Base-by-base conservation (phyloP, 164 flowering plant species). In the Cinnamomum micranthum region DNA sequence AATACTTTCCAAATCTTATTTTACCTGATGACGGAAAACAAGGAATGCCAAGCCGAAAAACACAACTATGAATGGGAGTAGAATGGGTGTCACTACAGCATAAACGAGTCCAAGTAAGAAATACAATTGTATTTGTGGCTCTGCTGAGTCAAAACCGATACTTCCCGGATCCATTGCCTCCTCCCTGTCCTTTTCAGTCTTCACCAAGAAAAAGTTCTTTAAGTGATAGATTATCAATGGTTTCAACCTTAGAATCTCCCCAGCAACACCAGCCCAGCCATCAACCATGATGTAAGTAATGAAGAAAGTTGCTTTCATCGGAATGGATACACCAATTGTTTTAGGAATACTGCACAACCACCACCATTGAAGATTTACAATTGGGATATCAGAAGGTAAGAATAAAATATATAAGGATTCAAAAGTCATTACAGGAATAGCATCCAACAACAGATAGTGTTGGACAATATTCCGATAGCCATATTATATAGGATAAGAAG, bases 111-210 rank as follows among this genome's bases (percentile, higher is more conserved):
- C 98, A 68, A 95, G 89, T 73, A 93, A 79, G 84, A 95, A 93
- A 80, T 95, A 95, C 22, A 95, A 84, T 74, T 95, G 98, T 77
- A 91, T 90, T 71, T 87, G 95, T 59, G 98, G 98, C 82, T 93
- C 97, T 7, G 89, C 85, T 1, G 88, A 80, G 82, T 86, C 84
- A 74, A 95, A 95, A 66, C 85, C 91, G 75, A 95, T 71, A 76
- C 88, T 88, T 80, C 98, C 98, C 13, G 98, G 90, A 82, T 95
- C 94, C 97, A 91, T 93, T n/a, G 98, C 97, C 55, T 89, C 86
- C 77, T 89, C 92, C 67, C 92, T 82, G 71, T 95, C 97, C 77
- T 86, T 86, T 76, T 92, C 98, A 6, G 97, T 95, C 86, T 89
- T 91, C 73, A 91, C 97, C 77, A 91, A 75, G 73, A 95, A 88